These are phyloP conservation scores for Crotalaria pallida DNA, from an alignment of 306 rosid genomes.

Conservation along the genomic window DNA sequence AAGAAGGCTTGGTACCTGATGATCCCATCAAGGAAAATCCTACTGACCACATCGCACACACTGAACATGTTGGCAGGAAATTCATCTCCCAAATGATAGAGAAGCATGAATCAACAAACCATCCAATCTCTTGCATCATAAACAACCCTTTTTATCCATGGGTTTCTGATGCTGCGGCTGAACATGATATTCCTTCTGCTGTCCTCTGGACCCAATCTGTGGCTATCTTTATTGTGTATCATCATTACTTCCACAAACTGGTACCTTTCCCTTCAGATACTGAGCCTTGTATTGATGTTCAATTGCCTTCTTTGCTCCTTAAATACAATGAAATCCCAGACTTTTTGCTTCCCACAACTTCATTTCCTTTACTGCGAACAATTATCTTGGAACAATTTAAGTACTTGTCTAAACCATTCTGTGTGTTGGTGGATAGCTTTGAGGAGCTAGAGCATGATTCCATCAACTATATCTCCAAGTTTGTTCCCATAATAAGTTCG, in stretches of 20 bases:
- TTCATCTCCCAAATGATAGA: too few relatives aligned
- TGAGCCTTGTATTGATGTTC: constrained; percentile 25
- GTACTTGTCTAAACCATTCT: constrained; percentile 30
- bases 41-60: neutral
- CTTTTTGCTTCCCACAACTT: constrained; percentile 32
- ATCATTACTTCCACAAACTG: constrained; percentile 26
- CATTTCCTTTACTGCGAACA: constrained; percentile 18
- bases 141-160: constrained; percentile 54
- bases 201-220: constrained; percentile 60
- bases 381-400: constrained; percentile 27
- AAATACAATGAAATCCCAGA: constrained; percentile 38
- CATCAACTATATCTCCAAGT: constrained; percentile 25
- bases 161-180: constrained; percentile 39
- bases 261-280: constrained; percentile 36
- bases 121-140: constrained; percentile 33
- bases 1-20: constrained; percentile 34
- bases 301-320: constrained; percentile 30
- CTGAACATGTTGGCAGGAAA: constrained; percentile 23
- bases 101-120: neutral
- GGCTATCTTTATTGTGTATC: constrained; percentile 39
- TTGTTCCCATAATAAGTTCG: constrained; percentile 26
- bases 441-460: constrained; percentile 37
- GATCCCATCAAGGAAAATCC: constrained; percentile 19
- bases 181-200: constrained; percentile 43
- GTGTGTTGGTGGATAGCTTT: constrained; percentile 39